Evolutionary conservation across 371 early-diverging fungal species (phyloP), one percentile per base, ranked within the genome.

Genomic region (Batrachochytrium dendrobatidis): DNA sequence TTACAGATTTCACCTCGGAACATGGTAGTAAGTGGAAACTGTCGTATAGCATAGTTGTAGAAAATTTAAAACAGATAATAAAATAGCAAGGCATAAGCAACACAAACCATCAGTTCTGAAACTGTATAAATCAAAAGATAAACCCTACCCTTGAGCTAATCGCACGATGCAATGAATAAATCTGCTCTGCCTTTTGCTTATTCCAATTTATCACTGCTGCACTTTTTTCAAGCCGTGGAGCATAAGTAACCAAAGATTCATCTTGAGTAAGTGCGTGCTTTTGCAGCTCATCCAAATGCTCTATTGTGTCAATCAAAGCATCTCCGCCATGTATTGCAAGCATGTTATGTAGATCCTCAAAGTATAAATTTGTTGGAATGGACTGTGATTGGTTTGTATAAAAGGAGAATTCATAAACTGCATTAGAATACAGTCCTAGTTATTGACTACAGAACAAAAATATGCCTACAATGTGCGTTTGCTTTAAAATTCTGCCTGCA

Each of bases 401-500:
- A 54, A 25, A 25, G 51, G 44, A 35, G 39, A 58, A 53, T 29
- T 26, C 39, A 58, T 22, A 45, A 3, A 53, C 22, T 31, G 35
- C 26, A 20, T 6, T 20, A 17, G 18, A 33, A 17, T 15, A 35
- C 17, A 12, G 33, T 12, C 34, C 18, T 20, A 33, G 17, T 12
- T 31, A 17, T 35, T 31, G 52, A 15, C 25, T 18, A 18, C 1
- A 18, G 20, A 22, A 5, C 46, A 26, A 1, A 17, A 58, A 55
- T 4, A 10, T 39, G 7, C 22, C n/a, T 60, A 79, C 80, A 12
- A 74, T 57, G 5, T 26, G 25, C 3, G 65, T 52, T 64, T 94
- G 94, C 3, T 80, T 75, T 17, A 94, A 70, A 17, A 97, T 87
- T 31, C 81, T 72, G 26, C 98, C 98, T 6, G 88, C 88, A 68